phyloP scores from a whole-genome alignment of 2,329 filamentous ascomycete species.

The Fusarium sublunatum region DNA sequence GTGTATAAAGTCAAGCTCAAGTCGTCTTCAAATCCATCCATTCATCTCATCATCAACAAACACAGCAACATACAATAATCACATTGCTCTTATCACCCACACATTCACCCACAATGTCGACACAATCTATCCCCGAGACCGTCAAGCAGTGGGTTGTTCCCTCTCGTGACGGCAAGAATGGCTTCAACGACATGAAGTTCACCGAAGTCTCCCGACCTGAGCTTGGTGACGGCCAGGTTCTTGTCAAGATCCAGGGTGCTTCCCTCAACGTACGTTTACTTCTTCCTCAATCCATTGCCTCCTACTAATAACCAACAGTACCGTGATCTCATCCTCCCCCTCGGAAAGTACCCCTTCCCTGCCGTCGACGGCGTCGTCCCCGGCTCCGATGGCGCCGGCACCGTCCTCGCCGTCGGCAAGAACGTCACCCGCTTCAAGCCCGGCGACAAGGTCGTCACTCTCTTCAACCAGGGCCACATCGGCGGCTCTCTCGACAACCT shows the following conservation, averaged over 20 bases:
- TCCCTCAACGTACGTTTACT: slow-evolving; percentile 59
- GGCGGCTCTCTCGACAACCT: slow-evolving; percentile 54
- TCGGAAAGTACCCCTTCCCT: slow-evolving; percentile 61
- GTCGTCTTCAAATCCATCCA: neutral
- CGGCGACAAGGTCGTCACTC: slow-evolving; percentile 67
- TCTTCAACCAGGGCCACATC: slow-evolving; percentile 70
- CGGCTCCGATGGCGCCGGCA: slow-evolving; percentile 65
- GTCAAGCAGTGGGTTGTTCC: slow-evolving; percentile 68
- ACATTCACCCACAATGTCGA: slow-evolving; percentile 35
- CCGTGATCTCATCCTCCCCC: slow-evolving; percentile 63
- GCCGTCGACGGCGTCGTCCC: slow-evolving; percentile 58
- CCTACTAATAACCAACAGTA: slow-evolving; percentile 49
- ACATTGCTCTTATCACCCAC: neutral
- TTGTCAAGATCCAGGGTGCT: slow-evolving; percentile 70
- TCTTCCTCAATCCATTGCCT: neutral
- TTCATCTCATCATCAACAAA: neutral
- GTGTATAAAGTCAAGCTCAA: slow-evolving; percentile 20
- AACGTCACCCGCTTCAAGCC: slow-evolving; percentile 61
- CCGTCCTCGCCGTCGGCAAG: slow-evolving; percentile 62
- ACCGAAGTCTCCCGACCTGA: slow-evolving; percentile 67
- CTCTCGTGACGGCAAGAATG: slow-evolving; percentile 52
- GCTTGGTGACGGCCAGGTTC: slow-evolving; percentile 75
- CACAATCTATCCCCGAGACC: slow-evolving; percentile 51
- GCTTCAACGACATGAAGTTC: slow-evolving; percentile 70
- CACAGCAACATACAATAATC: neutral